phyloP scores from a whole-genome alignment of 2,329 filamentous ascomycete genomes.

The Fusarium bactridioides region DNA sequence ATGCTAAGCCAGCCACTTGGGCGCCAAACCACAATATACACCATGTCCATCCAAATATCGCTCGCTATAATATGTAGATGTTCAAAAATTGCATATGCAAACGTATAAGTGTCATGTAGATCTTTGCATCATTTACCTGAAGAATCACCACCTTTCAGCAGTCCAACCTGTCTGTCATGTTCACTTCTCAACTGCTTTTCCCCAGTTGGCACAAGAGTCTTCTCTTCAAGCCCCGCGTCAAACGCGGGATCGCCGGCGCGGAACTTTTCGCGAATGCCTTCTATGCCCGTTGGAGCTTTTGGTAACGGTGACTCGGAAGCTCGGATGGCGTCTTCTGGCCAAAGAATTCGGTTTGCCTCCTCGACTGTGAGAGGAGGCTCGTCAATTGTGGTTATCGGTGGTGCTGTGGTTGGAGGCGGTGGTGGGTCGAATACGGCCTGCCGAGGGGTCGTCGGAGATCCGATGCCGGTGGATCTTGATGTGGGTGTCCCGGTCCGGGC shows the following conservation, averaged over 20 bases:
- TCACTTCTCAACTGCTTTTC: slow-evolving; percentile 49
- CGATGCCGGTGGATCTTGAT: slow-evolving; percentile 24
- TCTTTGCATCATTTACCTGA: slow-evolving; percentile 27
- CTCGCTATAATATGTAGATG: not conserved
- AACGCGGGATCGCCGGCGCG: slow-evolving; percentile 47
- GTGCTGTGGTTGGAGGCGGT: not conserved
- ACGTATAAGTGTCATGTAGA: not conserved
- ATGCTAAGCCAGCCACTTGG: not conserved
- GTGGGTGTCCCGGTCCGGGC: slow-evolving; percentile 31
- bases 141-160: slow-evolving; percentile 32
- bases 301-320: slow-evolving; percentile 16
- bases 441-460: slow-evolving; percentile 31
- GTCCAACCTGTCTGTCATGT: slow-evolving; percentile 41
- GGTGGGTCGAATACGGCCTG: slow-evolving; percentile 21
- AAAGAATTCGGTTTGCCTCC: slow-evolving; percentile 51
- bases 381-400: slow-evolving; percentile 29
- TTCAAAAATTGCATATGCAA: not conserved
- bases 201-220: slow-evolving; percentile 47
- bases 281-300: slow-evolving; percentile 19
- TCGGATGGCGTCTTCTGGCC: slow-evolving; percentile 45
- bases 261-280: slow-evolving; percentile 52
- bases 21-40: not conserved
- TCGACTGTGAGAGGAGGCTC: slow-evolving; percentile 51
- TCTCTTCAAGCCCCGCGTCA: slow-evolving; percentile 47
- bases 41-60: not conserved